These are phyloP conservation scores for Coemansia sp. DNA, from an alignment of 192 early-diverging fungal genomes.

Conservation along the genomic window DNA sequence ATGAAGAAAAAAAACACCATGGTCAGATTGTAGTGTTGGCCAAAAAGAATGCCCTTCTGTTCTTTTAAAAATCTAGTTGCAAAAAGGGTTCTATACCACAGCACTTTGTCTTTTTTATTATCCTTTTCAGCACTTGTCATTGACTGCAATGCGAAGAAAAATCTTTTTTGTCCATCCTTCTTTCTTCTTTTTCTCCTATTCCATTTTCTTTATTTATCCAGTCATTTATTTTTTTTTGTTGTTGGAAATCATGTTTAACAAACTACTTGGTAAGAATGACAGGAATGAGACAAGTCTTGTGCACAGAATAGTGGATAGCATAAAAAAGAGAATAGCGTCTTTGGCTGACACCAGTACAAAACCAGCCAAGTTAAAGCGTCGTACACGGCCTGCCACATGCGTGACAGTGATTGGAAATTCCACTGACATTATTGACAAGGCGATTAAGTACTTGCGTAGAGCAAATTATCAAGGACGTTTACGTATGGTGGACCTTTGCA, in stretches of 20 bases:
- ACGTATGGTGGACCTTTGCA: neutral
- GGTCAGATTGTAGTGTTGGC: no score
- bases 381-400: neutral
- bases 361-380: neutral
- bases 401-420: neutral
- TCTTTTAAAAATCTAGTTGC: neutral
- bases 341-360: neutral
- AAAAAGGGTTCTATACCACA: neutral
- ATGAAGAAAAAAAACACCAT: no score
- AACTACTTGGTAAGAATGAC: neutral
- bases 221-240: neutral
- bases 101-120: no score
- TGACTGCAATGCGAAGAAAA: no score
- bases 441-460: no score
- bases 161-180: no score
- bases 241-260: neutral
- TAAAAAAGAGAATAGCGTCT: neutral
- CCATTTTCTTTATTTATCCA: neutral
- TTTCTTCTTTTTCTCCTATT: no score
- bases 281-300: neutral
- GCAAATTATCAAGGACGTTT: neutral
- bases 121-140: no score
- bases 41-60: no score
- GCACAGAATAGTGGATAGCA: neutral
- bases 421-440: neutral